Evolutionary conservation across 2,329 filamentous ascomycete genomes (phyloP).

Genomic region (Phaeosphaeria sp.): DNA sequence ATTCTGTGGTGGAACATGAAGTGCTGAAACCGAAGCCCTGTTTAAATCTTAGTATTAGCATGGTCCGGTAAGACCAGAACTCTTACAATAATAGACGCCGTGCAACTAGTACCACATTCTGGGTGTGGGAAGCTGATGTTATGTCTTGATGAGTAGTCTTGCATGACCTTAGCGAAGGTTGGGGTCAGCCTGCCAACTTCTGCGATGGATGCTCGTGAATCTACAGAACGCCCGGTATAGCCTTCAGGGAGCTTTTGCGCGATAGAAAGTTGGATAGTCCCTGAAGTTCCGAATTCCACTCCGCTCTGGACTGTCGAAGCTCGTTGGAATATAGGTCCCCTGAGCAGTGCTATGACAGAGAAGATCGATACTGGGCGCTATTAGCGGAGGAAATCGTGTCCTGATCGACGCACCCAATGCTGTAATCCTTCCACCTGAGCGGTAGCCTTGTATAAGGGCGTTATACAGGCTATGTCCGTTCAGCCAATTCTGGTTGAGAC

Average conservation of each 20-base stretch:
- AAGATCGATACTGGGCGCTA: not conserved
- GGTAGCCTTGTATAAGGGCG: slow-evolving; percentile 2
- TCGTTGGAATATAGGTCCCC: slow-evolving; percentile 4
- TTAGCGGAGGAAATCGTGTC: not conserved
- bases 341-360: slow-evolving; percentile 3
- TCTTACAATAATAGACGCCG: not conserved
- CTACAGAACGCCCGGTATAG: slow-evolving; percentile 1
- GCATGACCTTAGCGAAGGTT: slow-evolving; percentile 7
- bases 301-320: slow-evolving; percentile 3
- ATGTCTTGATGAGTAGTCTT: slow-evolving; percentile 1
- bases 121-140: slow-evolving; percentile 3
- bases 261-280: not conserved
- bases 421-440: slow-evolving; percentile 3
- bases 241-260: slow-evolving; percentile 2
- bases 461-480: slow-evolving; percentile 3
- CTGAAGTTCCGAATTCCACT: not conserved
- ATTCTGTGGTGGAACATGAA: not conserved
- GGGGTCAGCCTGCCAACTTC: slow-evolving; percentile 2
- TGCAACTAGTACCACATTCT: slow-evolving; percentile 1
- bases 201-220: not conserved
- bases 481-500: slow-evolving; percentile 7
- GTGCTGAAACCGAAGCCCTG: slow-evolving; percentile 7
- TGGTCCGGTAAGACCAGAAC: not conserved
- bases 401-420: not conserved
- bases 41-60: not conserved